Percentiles rank a stretch among this genome's conserved stretches.
phyloP scores from a whole-genome alignment of 2,329 filamentous ascomycete species.

The Dothideomycetidae sp. region DNA sequence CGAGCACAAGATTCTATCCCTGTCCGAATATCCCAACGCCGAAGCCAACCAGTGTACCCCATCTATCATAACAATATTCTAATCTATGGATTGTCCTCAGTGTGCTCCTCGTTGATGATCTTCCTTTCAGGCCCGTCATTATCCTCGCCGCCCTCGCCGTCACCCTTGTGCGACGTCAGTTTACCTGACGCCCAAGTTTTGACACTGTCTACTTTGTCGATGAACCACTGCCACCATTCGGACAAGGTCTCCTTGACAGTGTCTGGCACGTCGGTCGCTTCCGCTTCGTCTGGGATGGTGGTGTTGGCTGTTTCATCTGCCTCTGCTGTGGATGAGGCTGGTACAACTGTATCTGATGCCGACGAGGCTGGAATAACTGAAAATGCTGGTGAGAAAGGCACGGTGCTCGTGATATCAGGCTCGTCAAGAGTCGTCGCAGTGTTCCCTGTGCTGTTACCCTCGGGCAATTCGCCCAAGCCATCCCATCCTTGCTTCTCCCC shows the following conservation, averaged over 20 bases:
- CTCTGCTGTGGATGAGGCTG: neutral
- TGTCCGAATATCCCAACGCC: no score
- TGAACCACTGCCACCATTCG: slow-evolving; percentile 11
- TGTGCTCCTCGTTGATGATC: slow-evolving; percentile 2
- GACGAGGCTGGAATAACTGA: neutral
- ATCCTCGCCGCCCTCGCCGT: slow-evolving; percentile 1
- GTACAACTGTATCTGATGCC: no score
- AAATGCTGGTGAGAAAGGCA: neutral
- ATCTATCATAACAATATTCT: no score
- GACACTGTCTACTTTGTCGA: slow-evolving; percentile 10
- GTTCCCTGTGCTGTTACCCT: slow-evolving; percentile 14
- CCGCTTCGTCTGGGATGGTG: neutral
- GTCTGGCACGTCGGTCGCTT: no score
- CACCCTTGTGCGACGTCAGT: neutral
- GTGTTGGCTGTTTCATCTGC: neutral
- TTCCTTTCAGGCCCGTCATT: slow-evolving; percentile 2
- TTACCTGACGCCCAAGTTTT: slow-evolving; percentile 9
- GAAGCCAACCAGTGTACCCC: no score
- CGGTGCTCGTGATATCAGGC: no score
- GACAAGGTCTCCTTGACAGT: slow-evolving; percentile 1
- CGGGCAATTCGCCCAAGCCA: slow-evolving; percentile 5
- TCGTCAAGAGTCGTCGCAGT: no score
- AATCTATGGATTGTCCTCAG: no score
- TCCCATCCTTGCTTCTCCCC: slow-evolving; percentile 5
- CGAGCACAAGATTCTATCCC: no score